Conservation (phyloP, 257 asterid species). For the Cynanchum wilfordii region DNA sequence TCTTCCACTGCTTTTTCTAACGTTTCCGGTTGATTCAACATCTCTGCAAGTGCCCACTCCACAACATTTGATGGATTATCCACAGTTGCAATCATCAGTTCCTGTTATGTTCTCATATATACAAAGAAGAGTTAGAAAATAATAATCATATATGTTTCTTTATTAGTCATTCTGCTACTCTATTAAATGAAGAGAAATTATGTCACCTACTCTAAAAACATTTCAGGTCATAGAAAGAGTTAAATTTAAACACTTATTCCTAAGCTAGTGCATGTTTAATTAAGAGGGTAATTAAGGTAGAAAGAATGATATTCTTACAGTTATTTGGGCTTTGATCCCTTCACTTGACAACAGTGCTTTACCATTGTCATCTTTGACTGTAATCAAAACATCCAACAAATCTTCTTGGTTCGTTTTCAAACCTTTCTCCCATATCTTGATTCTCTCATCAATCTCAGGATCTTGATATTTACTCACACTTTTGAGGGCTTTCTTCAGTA, state of each 20-base stretch:
- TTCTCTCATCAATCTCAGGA: constrained; percentile 11
- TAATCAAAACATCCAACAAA: constrained; percentile 17
- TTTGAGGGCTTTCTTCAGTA: not conserved
- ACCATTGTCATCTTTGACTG: not conserved
- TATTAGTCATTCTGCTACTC: too few species aligned
- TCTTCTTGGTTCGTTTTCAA: constrained; percentile 8
- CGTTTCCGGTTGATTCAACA: constrained; percentile 10
- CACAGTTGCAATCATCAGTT: not conserved
- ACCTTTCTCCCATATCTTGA: constrained; percentile 17
- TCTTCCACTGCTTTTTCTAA: constrained; percentile 9
- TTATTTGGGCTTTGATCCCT: constrained; percentile 17
- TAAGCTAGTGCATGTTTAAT: not conserved
- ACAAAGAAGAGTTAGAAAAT: too few species aligned
- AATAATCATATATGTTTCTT: too few species aligned
- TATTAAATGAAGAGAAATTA: too few species aligned
- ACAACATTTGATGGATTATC: constrained; percentile 10
- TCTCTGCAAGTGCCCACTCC: constrained; percentile 13
- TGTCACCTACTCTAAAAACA: too few species aligned
- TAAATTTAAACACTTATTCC: too few species aligned
- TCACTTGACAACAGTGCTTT: not conserved
- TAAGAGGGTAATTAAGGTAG: too few species aligned
- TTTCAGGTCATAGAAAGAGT: too few species aligned
- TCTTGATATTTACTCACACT: constrained; percentile 2
- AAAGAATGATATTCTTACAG: not conserved
- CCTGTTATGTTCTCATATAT: not conserved